These are phyloP conservation scores for Xylariaceae sp. DNA, from an alignment of 2,329 filamentous ascomycete genomes.

Conservation along the genomic window DNA sequence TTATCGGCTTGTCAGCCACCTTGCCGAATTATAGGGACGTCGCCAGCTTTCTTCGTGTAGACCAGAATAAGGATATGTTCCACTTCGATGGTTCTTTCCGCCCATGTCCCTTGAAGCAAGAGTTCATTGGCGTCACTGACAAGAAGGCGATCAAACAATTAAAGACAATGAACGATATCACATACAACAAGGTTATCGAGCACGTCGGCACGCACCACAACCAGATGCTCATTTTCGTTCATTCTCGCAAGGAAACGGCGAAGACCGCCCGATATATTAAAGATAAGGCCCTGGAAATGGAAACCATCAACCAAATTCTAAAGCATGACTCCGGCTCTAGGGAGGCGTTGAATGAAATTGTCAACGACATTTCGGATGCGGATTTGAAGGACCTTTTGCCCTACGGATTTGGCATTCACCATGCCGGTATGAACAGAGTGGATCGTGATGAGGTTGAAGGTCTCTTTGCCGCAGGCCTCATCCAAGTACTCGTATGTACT, in stretches of 20 bases:
- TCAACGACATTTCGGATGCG: constrained; percentile 72
- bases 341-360: constrained; percentile 80
- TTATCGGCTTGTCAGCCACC: constrained; percentile 89
- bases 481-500: constrained; percentile 94
- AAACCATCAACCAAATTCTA: constrained; percentile 93
- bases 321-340: constrained; percentile 87
- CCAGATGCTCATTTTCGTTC: constrained; percentile 98
- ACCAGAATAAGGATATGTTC: constrained; percentile 79
- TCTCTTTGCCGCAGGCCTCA: constrained; percentile 81
- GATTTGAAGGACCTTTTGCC: constrained; percentile 92
- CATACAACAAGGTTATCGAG: constrained; percentile 94
- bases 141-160: constrained; percentile 98
- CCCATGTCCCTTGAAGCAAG: constrained; percentile 90
- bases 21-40: constrained; percentile 96
- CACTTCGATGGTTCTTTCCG: constrained; percentile 94
- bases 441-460: constrained; percentile 95
- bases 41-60: constrained; percentile 87
- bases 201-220: constrained; percentile 90
- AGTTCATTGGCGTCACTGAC: constrained; percentile 95
- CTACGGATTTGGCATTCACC: constrained; percentile 96
- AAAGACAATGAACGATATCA: constrained; percentile 99
- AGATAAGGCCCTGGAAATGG: constrained; percentile 94
- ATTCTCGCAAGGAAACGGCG: constrained; percentile 95
- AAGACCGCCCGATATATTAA: constrained; percentile 95
- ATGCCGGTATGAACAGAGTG: constrained; percentile 93